Evolutionary conservation across 2,329 filamentous ascomycete species (phyloP).

Genomic region (Lasiodiplodia theobromae): DNA sequence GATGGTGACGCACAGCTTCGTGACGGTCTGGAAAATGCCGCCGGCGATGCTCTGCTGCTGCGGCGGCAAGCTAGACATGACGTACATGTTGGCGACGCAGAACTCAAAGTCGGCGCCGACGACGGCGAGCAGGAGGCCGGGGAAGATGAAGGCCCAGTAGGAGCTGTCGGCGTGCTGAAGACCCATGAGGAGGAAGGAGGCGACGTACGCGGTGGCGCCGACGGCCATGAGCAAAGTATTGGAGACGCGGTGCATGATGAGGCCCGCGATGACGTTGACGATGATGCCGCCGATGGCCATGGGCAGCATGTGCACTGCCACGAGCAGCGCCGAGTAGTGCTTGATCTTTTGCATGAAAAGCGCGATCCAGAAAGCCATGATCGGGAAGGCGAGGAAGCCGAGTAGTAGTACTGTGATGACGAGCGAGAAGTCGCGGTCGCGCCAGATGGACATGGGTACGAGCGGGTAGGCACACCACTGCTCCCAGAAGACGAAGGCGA

Average conservation of each 20-base stretch:
- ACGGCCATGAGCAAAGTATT: conserved; percentile 69
- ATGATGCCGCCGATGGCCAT: conserved; percentile 69
- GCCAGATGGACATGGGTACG: conserved; percentile 64
- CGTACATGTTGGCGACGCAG: conserved; percentile 76
- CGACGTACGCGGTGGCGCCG: conserved; percentile 54
- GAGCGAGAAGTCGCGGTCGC: conserved; percentile 69
- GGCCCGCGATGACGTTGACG: conserved; percentile 67
- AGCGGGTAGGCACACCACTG: conserved; percentile 55
- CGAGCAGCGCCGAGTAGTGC: conserved; percentile 61
- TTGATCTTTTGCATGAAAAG: conserved; percentile 69
- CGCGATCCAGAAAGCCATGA: conserved; percentile 68
- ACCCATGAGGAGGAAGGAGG: conserved; percentile 61
- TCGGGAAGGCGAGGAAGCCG: conserved; percentile 69
- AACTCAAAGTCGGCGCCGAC: conserved; percentile 74
- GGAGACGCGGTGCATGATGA: conserved; percentile 68
- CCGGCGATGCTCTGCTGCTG: conserved; percentile 72
- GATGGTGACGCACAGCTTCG: conserved; percentile 65
- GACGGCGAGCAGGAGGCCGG: conserved; percentile 66
- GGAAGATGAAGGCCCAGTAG: conserved; percentile 73
- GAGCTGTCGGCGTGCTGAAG: conserved; percentile 62
- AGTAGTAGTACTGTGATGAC: conserved; percentile 64
- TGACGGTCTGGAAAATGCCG: conserved; percentile 72
- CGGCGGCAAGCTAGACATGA: conserved; percentile 68
- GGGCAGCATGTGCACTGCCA: conserved; percentile 70
- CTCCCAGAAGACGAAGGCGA: conserved; percentile 69